These are phyloP conservation scores for Diplodia mutila DNA, from an alignment of 2,329 filamentous ascomycete genomes.

Conservation along the genomic window DNA sequence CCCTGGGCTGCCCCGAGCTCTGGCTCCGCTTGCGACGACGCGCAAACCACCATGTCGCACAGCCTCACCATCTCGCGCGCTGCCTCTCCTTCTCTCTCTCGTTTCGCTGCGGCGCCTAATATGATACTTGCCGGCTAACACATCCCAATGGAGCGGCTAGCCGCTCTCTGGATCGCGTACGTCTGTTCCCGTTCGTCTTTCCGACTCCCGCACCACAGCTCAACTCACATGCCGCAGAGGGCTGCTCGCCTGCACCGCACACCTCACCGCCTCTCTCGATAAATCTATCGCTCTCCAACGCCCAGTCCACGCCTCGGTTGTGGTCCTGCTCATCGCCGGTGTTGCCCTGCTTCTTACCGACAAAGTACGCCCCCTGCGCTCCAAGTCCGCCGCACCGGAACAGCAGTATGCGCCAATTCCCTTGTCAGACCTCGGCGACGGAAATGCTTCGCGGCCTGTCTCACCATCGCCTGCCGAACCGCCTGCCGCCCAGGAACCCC, in stretches of 20 bases:
- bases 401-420: constrained; percentile 38
- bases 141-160: constrained; percentile 10
- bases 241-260: constrained; percentile 40
- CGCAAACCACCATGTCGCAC: constrained; percentile 2
- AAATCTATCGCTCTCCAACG: constrained; percentile 43
- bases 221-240: constrained; percentile 32
- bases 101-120: neutral
- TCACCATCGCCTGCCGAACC: neutral
- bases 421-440: constrained; percentile 28
- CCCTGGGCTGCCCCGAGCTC: neutral
- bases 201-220: neutral
- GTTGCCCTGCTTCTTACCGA: constrained; percentile 34
- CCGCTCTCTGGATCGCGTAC: constrained; percentile 15
- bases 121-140: constrained; percentile 9
- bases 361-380: constrained; percentile 4
- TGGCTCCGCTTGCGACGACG: neutral
- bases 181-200: neutral
- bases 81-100: neutral
- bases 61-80: neutral
- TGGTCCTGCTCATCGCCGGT: constrained; percentile 40
- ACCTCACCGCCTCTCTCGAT: constrained; percentile 38
- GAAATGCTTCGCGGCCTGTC: neutral
- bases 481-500: neutral
- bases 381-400: constrained; percentile 2
- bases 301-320: constrained; percentile 39